A percentile compares a stretch with the other conserved stretches of the same genome.
phyloP scores from a whole-genome alignment of 2,329 filamentous ascomycete genomes.

The Colletotrichum sp. region DNA sequence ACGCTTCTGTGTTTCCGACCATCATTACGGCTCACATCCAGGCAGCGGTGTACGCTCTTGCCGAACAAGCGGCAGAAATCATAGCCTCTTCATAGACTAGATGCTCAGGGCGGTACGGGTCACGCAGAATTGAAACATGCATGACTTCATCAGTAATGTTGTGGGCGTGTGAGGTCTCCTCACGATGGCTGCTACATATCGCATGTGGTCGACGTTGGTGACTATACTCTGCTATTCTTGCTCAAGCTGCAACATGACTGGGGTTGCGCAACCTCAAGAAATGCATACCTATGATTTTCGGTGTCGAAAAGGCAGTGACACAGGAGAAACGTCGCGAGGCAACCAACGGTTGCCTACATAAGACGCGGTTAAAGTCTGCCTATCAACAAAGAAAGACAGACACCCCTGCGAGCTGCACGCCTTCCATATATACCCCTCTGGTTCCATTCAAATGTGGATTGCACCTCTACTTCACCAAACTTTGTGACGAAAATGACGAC shows the following conservation, averaged over 20 bases:
- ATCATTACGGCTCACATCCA: background rate
- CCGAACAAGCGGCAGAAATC: background rate
- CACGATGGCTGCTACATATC: background rate
- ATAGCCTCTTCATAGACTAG: background rate
- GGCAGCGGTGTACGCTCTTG: background rate
- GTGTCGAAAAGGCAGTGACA: background rate
- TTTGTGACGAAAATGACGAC: background rate
- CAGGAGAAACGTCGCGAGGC: background rate
- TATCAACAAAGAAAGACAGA: background rate
- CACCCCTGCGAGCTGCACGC: background rate
- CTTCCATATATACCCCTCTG: background rate
- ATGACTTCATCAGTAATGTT: background rate
- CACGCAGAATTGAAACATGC: background rate
- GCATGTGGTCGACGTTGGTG: background rate
- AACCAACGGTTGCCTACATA: background rate
- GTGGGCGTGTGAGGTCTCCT: background rate
- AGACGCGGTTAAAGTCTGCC: background rate
- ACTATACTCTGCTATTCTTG: background rate
- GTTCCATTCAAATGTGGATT: background rate
- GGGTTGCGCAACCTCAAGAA: background rate
- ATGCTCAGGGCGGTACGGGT: background rate
- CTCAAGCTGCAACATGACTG: background rate
- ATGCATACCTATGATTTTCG: background rate
- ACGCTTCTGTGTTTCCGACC: slow-evolving; percentile 41
- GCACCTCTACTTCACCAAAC: background rate